Evolutionary conservation across 2,329 filamentous ascomycete genomes (phyloP), one percentile per base, ranked within the genome.

Genomic region (Hypoxylon sp.): DNA sequence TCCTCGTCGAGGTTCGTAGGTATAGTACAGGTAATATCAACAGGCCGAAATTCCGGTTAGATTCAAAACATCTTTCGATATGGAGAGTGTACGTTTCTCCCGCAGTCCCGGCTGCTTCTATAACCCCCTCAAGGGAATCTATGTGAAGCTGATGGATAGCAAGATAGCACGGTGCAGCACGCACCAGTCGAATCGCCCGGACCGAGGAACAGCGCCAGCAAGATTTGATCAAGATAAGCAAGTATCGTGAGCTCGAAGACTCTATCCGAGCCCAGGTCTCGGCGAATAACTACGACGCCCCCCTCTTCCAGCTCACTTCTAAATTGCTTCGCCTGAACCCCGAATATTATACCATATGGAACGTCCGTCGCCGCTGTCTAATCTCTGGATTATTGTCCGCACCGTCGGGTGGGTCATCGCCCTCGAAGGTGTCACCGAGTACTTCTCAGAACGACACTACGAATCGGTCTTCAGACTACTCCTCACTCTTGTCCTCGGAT

Each of bases 261-360:
- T 81, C 89, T 60, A 88, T 97, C 40, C 88, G 89, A 61, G 77
- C 83, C n/a, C 90, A 90, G 82, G 91, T 93, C 77, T 54, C 64
- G 20, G 55, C 57, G 60, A 55, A 50, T 27, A 64, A 53, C 68
- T 81, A 86, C 72, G 86, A 85, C 78, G 85, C 84, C 46, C 84
- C 89, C 62, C 87, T 89, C 44, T 88, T 95, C 74, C 82, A 87
- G 10, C 86, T 92, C 61, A 92, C 91, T 35, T 90, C 91, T n/a
- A 89, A 88, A 73, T 87, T 96, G 49, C 85, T 95, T 60, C 87
- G 86, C 51, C 87, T 91, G 75, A 97, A 97, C 79, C 93, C 93
- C 27, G 93, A 97, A 81, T 95, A 95, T 84, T 96, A 96, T 82
- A 95, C 93, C 63, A 87, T 94, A 86, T 97, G 93, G 93, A 97